These are phyloP conservation scores for Bondarzewia mesenterica DNA, from an alignment of 1,284 basidiomycete genomes.

Conservation along the genomic window DNA sequence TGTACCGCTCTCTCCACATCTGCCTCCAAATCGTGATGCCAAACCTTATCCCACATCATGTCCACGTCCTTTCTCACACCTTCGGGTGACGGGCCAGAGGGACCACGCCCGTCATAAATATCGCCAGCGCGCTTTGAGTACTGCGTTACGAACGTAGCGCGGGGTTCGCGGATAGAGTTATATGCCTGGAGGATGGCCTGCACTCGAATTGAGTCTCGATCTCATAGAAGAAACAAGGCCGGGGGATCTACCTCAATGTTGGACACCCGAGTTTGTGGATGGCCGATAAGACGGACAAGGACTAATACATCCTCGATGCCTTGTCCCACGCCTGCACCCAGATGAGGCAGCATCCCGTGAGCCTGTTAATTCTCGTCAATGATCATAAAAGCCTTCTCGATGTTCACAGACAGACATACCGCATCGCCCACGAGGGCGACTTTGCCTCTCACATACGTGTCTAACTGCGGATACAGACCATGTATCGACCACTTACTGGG, in stretches of 20 bases:
- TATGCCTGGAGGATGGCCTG: slow-evolving; percentile 38
- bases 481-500: slow-evolving; percentile 58
- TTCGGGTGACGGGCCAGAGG: slow-evolving; percentile 13
- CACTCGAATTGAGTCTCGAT: background rate
- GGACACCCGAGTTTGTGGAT: slow-evolving; percentile 32
- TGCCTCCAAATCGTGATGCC: slow-evolving; percentile 35
- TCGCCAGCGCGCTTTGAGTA: slow-evolving; percentile 30
- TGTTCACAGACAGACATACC: slow-evolving; percentile 23
- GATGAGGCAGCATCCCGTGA: slow-evolving; percentile 52
- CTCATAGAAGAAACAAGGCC: background rate
- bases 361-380: slow-evolving; percentile 17
- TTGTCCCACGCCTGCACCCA: slow-evolving; percentile 58
- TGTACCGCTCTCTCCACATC: slow-evolving; percentile 24
- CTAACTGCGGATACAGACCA: slow-evolving; percentile 39
- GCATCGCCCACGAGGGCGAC: slow-evolving; percentile 54
- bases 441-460: slow-evolving; percentile 35
- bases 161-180: slow-evolving; percentile 33
- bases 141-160: slow-evolving; percentile 37
- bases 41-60: slow-evolving; percentile 38
- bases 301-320: slow-evolving; percentile 53
- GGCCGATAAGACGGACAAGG: slow-evolving; percentile 39
- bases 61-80: slow-evolving; percentile 21
- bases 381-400: background rate
- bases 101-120: slow-evolving; percentile 19
- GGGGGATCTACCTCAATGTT: slow-evolving; percentile 30